Percentiles rank a stretch among this genome's conserved stretches.
Conservation (phyloP, 495 filamentous ascomycete species). For the Lasiosphaeriaceae sp. region DNA sequence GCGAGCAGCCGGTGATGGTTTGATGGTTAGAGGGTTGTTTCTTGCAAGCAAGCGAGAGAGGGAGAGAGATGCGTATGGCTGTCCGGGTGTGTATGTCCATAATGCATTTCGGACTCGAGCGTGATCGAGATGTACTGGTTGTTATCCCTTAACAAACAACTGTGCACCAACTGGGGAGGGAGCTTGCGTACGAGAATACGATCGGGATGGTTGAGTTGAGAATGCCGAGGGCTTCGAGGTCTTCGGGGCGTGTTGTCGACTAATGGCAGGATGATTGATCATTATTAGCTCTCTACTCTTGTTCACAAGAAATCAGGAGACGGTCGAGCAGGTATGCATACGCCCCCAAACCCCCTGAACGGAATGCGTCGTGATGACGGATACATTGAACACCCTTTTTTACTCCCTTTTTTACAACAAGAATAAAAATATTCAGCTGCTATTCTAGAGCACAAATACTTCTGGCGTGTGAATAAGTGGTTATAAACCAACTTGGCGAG, state of each 20-base stretch:
- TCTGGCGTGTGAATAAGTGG: no score
- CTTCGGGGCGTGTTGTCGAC: conserved; percentile 26
- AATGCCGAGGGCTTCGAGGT: conserved; percentile 23
- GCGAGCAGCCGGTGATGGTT: no score
- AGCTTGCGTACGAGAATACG: conserved; percentile 36
- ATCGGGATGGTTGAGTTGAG: conserved; percentile 31
- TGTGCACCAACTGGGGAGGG: conserved; percentile 17
- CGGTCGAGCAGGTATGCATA: conserved; percentile 13
- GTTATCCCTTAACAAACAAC: conserved; percentile 30
- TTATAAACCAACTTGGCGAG: no score
- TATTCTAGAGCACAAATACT: no score
- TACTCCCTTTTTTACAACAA: conserved; percentile 17
- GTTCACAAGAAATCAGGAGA: no score
- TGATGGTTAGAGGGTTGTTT: no score
- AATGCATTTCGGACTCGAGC: conserved; percentile 39
- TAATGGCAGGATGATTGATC: no score
- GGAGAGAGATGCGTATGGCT: conserved; percentile 17
- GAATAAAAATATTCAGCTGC: no score
- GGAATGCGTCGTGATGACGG: conserved; percentile 31
- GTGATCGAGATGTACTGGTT: conserved; percentile 40
- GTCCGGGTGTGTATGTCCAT: conserved; percentile 29
- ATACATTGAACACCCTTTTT: conserved; percentile 20
- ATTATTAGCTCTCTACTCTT: no score
- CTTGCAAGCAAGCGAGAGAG: no score
- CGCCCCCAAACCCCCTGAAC: conserved; percentile 23